Evolutionary conservation across 257 asterid species (phyloP), one percentile per base, ranked within the genome.

Genomic region (Nicotiana undulata): DNA sequence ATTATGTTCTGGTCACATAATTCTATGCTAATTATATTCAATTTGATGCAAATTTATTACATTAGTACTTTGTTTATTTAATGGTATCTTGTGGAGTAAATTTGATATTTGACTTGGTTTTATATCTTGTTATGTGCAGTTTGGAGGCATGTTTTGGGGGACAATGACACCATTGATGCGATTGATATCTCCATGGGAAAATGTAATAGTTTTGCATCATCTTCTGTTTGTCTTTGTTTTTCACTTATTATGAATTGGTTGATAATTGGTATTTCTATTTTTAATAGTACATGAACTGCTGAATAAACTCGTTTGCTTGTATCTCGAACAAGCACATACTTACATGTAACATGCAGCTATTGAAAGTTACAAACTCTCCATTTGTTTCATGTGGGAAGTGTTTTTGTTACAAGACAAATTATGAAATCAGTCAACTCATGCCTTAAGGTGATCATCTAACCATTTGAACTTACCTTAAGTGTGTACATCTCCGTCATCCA

Each of bases 141-240:
- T 87, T 95, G 99, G 99, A 88, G 97, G 92, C 99, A 90, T 88
- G 91, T 91, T 85, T 84, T 93, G 91, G 98, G 97, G 84, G 87
- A 90, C 56, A 88, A 86, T 28, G 99, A 93, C 56, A 83, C 86
- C 75, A 85, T 95, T 68, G 97, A 95, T 85, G 93, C 88, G 68
- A 81, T 95, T 12, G 97, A 90, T 79, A 87, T 95, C 56, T 93
- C 97, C 29, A 90, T 93, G 20, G 98, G 97, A 79, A 95, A 95
- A 88, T 93, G 98, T 95, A 91, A 86, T 74, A 8, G 51, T 31
- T 28, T 84, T 56, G 76, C 32, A 40, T 77, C 24, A 5, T 17
- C 44, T 44, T 17, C 16, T 51, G 56, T 34, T 16, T 52, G 31
- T 72, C 72, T 13, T 63, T 68, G 20, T 22, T 13, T 63, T 70